Percentiles rank a stretch among this genome's conserved stretches.
Evolutionary conservation across 225 moss, liverwort and hornwort species (phyloP).

Genomic region (Neckera pumila): DNA sequence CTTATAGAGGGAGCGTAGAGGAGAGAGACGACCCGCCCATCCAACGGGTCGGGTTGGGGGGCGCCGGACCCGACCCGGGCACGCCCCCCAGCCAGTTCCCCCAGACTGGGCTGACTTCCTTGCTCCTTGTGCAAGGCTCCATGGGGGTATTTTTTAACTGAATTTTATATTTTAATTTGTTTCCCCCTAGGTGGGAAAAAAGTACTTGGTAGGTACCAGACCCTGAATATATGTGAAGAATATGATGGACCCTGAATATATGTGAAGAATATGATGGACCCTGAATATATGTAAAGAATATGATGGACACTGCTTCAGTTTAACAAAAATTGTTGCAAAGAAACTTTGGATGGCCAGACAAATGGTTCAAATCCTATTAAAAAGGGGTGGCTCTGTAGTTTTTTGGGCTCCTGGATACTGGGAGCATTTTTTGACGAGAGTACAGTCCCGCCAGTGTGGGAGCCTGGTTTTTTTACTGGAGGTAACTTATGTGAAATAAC

Average conservation of each 20-base stretch:
- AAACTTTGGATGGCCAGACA: background rate
- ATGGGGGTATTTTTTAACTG: background rate
- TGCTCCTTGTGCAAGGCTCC: background rate
- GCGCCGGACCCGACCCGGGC: background rate
- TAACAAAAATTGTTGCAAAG: no score
- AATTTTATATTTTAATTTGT: background rate
- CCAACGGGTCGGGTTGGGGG: background rate
- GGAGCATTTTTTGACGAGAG: background rate
- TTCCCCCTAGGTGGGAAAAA: conserved; percentile 17
- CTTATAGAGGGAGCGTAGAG: background rate
- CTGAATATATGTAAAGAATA: background rate
- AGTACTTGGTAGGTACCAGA: background rate
- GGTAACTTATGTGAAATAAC: background rate
- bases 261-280: background rate
- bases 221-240: background rate
- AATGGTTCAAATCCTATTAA: background rate
- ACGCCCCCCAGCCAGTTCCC: background rate
- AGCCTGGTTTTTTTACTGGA: background rate
- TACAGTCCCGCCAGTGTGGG: background rate
- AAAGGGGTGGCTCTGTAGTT: background rate
- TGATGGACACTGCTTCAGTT: background rate
- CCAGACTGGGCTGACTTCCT: background rate
- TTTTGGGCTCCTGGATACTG: background rate
- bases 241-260: background rate
- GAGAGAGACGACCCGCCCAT: conserved; percentile 1